Conservation (phyloP, 2,329 filamentous ascomycete species). For the Thermomyces lanuginosus region DNA sequence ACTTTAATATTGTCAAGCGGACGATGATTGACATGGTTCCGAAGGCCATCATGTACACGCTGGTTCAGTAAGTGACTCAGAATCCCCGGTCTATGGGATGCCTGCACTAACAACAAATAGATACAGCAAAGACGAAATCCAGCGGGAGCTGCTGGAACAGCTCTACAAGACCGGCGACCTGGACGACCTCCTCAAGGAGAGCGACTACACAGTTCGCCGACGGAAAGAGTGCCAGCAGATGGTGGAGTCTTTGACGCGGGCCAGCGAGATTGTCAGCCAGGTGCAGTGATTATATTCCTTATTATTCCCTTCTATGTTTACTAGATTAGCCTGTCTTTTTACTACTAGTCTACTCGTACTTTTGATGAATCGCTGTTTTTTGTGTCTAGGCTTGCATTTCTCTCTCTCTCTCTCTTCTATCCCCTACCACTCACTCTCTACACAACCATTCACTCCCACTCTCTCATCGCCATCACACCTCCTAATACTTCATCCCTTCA, state of each 20-base stretch:
- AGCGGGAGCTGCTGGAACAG: constrained; percentile 86
- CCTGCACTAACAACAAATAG: constrained; percentile 29
- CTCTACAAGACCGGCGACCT: constrained; percentile 88
- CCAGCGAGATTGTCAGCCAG: constrained; percentile 87
- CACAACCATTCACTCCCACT: too few relatives aligned
- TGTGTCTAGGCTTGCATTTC: too few relatives aligned
- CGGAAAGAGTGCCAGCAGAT: constrained; percentile 98
- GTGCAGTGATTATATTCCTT: constrained; percentile 33
- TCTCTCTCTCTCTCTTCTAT: too few relatives aligned
- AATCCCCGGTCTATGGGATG: neutral
- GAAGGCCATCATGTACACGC: constrained; percentile 95
- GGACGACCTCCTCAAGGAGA: constrained; percentile 92
- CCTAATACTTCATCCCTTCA: too few relatives aligned
- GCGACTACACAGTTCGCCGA: constrained; percentile 85
- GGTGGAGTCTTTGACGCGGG: constrained; percentile 81
- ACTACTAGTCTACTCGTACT: too few relatives aligned
- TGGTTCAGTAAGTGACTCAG: constrained; percentile 61
- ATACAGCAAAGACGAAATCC: constrained; percentile 96
- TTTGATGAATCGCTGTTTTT: too few relatives aligned
- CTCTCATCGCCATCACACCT: too few relatives aligned
- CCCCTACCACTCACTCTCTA: too few relatives aligned
- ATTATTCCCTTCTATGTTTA: neutral
- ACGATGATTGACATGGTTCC: constrained; percentile 99
- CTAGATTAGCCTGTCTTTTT: too few relatives aligned
- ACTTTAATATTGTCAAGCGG: constrained; percentile 94